Evolutionary conservation across 164 flowering plant genomes (phyloP).

Genomic region (Vitis labrusca): DNA sequence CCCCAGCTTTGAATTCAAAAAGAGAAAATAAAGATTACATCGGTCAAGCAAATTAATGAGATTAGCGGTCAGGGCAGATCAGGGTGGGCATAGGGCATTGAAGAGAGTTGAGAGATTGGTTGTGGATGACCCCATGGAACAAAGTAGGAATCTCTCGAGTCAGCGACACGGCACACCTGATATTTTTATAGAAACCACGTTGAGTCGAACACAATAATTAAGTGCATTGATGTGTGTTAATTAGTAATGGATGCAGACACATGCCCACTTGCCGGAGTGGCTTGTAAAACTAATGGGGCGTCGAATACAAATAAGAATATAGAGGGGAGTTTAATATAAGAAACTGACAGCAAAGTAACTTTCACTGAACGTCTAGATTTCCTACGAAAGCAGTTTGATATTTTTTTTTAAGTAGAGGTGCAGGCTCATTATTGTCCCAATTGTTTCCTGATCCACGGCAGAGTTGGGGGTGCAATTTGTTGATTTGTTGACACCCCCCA

Average conservation of each 20-base stretch:
- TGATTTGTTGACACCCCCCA: neutral
- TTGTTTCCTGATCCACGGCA: slow-evolving; percentile 19
- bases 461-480: neutral
- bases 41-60: too few species aligned
- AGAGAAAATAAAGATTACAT: too few species aligned
- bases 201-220: slow-evolving; percentile 1
- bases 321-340: neutral
- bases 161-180: neutral
- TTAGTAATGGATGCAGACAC: slow-evolving; percentile 14
- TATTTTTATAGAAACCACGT: neutral
- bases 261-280: slow-evolving; percentile 17
- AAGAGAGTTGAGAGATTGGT: too few species aligned
- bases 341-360: neutral
- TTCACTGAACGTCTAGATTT: neutral
- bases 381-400: neutral
- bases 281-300: neutral
- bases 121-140: too few species aligned
- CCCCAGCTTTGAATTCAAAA: too few species aligned
- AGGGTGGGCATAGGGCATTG: too few species aligned
- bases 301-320: too few species aligned
- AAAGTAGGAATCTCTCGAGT: slow-evolving; percentile 5
- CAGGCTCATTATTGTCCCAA: neutral
- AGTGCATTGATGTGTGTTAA: slow-evolving; percentile 1
- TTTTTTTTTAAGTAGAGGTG: neutral
- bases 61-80: too few species aligned